A percentile compares a stretch with the other conserved stretches of the same genome.
Conservation (phyloP, 1,139 yeast genomes). For the Pichia sp. region DNA sequence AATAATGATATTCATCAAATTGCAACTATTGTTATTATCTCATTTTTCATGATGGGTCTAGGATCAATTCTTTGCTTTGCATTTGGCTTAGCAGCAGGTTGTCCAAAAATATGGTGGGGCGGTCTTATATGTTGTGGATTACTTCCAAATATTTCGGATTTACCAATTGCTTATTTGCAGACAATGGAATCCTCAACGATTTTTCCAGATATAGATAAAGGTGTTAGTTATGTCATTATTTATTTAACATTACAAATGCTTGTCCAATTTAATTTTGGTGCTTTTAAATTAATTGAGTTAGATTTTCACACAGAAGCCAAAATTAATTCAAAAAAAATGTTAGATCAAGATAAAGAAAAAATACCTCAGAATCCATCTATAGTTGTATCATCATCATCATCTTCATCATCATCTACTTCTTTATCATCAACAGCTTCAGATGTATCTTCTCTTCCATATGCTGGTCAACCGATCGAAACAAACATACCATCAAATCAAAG, state of each 20-base stretch:
- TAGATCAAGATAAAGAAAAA: neutral
- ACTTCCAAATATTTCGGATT: constrained; percentile 75
- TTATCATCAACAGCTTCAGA: too few species aligned
- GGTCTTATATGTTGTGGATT: constrained; percentile 72
- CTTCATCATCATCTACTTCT: too few species aligned
- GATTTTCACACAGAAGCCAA: constrained; percentile 4
- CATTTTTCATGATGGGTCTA: constrained; percentile 47
- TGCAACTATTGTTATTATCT: constrained; percentile 67
- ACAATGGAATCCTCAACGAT: constrained; percentile 53
- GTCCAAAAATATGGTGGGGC: constrained; percentile 73
- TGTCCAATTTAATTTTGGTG: constrained; percentile 70
- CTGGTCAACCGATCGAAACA: too few species aligned
- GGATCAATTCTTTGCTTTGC: constrained; percentile 10
- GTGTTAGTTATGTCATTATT: constrained; percentile 81
- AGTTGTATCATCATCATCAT: neutral
- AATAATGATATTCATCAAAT: constrained; percentile 67
- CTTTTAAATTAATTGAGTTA: constrained; percentile 56
- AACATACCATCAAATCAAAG: too few species aligned
- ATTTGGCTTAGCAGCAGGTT: constrained; percentile 23
- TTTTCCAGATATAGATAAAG: constrained; percentile 65
- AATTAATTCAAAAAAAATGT: neutral
- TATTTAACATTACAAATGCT: constrained; percentile 67
- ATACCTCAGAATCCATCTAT: neutral
- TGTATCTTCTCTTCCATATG: too few species aligned
- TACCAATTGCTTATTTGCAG: constrained; percentile 84